Conservation (phyloP, 805 yeast species). For the Wickerhamiella occidentalis region DNA sequence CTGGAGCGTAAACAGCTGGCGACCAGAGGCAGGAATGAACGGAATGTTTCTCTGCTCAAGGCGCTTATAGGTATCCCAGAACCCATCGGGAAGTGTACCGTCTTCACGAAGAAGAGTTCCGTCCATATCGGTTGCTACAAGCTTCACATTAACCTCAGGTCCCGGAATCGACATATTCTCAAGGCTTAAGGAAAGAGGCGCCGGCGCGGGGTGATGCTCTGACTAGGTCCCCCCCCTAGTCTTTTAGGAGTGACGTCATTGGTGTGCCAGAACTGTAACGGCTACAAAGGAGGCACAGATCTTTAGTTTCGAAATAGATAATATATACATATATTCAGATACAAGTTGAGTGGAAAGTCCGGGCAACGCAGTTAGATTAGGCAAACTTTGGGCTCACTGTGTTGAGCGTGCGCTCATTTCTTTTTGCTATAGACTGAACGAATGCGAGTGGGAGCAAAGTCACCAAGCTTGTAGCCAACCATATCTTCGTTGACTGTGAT, state of each 20-base stretch:
- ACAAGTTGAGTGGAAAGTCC: not conserved
- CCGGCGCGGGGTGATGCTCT: not conserved
- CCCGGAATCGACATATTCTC: not conserved
- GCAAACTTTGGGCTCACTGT: too few relatives aligned
- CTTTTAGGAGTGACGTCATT: not conserved
- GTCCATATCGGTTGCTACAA: slow-evolving; percentile 6
- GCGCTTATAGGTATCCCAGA: slow-evolving; percentile 2
- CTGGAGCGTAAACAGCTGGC: slow-evolving; percentile 6
- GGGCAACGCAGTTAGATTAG: too few relatives aligned
- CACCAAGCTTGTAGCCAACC: slow-evolving; percentile 94
- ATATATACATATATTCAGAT: not conserved
- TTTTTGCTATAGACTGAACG: slow-evolving; percentile 58
- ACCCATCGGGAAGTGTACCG: slow-evolving; percentile 7
- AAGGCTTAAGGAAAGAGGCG: not conserved
- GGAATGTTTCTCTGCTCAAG: slow-evolving; percentile 5
- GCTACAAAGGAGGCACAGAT: not conserved
- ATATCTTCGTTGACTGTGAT: slow-evolving; percentile 81
- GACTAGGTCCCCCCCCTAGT: not conserved
- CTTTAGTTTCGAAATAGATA: not conserved
- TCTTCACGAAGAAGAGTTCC: slow-evolving; percentile 6
- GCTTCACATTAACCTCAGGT: not conserved
- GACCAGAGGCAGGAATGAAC: slow-evolving; percentile 8
- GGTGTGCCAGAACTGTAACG: not conserved
- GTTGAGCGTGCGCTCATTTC: slow-evolving; percentile 3
- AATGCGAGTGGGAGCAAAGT: slow-evolving; percentile 89